Percentiles rank a stretch among this genome's conserved stretches.
phyloP scores from a whole-genome alignment of 208 protist species.

The Phytomonas sp. region DNA sequence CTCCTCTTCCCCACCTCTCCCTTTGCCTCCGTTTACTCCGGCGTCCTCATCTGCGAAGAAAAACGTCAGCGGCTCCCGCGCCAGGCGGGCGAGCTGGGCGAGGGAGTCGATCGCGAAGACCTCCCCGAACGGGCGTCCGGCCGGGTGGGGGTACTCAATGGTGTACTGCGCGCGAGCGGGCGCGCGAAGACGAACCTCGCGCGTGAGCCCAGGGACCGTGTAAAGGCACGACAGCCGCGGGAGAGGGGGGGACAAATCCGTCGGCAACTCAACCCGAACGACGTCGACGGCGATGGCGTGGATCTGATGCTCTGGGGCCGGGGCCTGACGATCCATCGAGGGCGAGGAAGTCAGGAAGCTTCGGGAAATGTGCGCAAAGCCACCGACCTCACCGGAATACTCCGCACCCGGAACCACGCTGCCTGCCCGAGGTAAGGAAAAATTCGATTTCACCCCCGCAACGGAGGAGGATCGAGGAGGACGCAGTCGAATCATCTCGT shows the following conservation, averaged over 20 bases:
- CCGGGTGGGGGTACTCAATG: conserved; percentile 37
- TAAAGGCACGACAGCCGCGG: conserved; percentile 82
- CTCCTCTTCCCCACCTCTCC: not conserved
- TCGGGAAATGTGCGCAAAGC: conserved; percentile 3
- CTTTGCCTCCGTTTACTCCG: conserved; percentile 2
- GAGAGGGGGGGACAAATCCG: conserved; percentile 23
- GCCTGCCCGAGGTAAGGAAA: not conserved
- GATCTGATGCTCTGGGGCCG: conserved; percentile 1
- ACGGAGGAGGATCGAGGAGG: not conserved
- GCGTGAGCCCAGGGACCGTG: conserved; percentile 24
- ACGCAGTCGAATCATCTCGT: not conserved
- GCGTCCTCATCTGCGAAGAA: conserved; percentile 74
- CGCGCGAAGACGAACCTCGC: conserved; percentile 59
- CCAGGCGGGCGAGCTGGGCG: conserved; percentile 29
- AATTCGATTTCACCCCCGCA: not conserved
- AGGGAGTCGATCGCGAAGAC: conserved; percentile 32
- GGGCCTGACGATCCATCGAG: not conserved
- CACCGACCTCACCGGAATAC: not conserved
- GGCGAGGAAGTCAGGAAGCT: not conserved
- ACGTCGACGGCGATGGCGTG: conserved; percentile 40
- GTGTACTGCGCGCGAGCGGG: conserved; percentile 57
- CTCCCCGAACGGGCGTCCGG: conserved; percentile 10
- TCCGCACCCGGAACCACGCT: not conserved
- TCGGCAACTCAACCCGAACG: conserved; percentile 49
- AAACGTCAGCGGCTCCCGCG: conserved; percentile 69